A percentile compares a stretch with the other conserved stretches of the same genome.
These are phyloP conservation scores for Rhododendron henanense DNA, from an alignment of 148 eudicot genomes.

Conservation along the genomic window DNA sequence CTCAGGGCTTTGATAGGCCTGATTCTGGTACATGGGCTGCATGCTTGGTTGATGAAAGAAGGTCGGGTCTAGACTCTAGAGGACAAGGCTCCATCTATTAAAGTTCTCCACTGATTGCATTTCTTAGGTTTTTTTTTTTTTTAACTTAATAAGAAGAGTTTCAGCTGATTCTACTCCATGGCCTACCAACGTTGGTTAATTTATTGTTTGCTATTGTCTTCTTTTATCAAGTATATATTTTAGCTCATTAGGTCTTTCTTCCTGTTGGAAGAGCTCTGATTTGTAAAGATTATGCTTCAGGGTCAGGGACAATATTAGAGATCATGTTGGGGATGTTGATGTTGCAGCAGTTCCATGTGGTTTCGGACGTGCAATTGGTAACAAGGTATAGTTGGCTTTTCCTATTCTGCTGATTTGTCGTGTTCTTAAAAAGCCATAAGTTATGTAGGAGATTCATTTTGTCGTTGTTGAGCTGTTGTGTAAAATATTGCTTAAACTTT, in stretches of 20 bases:
- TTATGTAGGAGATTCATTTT: neutral
- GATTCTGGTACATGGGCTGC: neutral
- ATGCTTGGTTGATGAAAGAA: neutral
- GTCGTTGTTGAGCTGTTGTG: neutral
- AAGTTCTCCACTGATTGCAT: neutral
- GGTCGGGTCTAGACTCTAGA: neutral
- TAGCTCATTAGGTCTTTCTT: neutral
- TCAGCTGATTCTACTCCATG: slow-evolving; percentile 1
- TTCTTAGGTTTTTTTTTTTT: neutral
- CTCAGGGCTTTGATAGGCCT: slow-evolving; percentile 1
- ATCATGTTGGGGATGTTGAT: slow-evolving; percentile 79
- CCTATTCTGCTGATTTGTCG: slow-evolving; percentile 5
- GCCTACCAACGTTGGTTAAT: neutral
- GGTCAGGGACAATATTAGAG: slow-evolving; percentile 62
- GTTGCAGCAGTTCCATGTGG: slow-evolving; percentile 98
- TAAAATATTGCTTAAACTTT: neutral
- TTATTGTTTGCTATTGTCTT: neutral
- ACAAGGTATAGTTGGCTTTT: slow-evolving; percentile 54
- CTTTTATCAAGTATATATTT: neutral
- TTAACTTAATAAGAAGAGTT: neutral
- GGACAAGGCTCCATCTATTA: neutral
- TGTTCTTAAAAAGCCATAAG: neutral
- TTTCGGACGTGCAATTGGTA: slow-evolving; percentile 89
- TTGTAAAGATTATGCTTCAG: slow-evolving; percentile 34
- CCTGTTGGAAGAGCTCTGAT: slow-evolving; percentile 6